Percentiles rank a stretch among this genome's conserved stretches.
Evolutionary conservation across 2,329 filamentous ascomycete species (phyloP).

Genomic region (Lachnellula cervina): DNA sequence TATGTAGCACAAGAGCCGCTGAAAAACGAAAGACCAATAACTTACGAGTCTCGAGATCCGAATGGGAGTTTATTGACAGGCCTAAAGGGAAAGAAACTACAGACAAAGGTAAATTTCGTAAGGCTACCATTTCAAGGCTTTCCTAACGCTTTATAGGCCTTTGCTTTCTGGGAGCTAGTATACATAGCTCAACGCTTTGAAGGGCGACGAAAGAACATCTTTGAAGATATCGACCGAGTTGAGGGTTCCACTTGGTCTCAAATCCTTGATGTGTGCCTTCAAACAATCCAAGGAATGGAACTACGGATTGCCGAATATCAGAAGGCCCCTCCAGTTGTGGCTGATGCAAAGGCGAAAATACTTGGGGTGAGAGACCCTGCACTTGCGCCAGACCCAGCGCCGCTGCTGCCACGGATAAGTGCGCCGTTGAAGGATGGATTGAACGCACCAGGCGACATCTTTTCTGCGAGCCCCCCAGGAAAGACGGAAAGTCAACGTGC

Average conservation of each 20-base stretch:
- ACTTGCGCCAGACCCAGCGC: constrained; percentile 28
- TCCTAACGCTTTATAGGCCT: constrained; percentile 47
- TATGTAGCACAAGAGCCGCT: constrained; percentile 76
- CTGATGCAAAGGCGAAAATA: constrained; percentile 20
- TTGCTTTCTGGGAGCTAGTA: constrained; percentile 87
- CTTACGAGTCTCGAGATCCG: constrained; percentile 79
- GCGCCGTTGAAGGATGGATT: constrained; percentile 24
- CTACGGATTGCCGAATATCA: constrained; percentile 58
- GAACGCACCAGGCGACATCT: constrained; percentile 25
- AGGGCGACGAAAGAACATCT: constrained; percentile 71
- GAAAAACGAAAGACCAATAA: constrained; percentile 80
- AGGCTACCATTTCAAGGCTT: not conserved
- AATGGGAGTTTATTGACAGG: constrained; percentile 86
- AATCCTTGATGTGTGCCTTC: constrained; percentile 64
- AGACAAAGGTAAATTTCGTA: constrained; percentile 55
- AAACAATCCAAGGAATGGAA: constrained; percentile 63
- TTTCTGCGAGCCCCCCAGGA: constrained; percentile 16
- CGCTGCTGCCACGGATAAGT: constrained; percentile 20
- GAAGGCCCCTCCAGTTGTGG: constrained; percentile 29
- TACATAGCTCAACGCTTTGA: constrained; percentile 72
- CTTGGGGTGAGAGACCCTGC: constrained; percentile 1
- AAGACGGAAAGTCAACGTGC: constrained; percentile 13
- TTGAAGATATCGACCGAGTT: constrained; percentile 78
- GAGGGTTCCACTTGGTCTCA: constrained; percentile 80
- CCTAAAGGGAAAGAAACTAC: constrained; percentile 74